phyloP scores from a whole-genome alignment of 2,329 filamentous ascomycete species.

The Colletotrichum horii region DNA sequence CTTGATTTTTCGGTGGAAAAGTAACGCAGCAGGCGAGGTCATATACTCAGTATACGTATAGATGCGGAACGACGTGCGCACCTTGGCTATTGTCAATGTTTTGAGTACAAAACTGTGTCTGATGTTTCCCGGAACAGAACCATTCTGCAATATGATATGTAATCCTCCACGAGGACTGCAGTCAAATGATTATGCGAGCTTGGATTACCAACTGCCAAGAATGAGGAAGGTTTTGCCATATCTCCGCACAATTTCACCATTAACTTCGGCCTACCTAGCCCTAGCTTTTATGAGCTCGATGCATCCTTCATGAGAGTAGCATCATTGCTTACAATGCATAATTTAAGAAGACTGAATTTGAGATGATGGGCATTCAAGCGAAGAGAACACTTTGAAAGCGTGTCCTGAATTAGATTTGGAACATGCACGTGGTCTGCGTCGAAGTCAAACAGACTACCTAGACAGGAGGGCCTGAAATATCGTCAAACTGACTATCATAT shows the following conservation, averaged over 20 bases:
- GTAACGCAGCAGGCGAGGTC: background rate
- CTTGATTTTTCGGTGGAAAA: background rate
- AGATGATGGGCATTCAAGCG: background rate
- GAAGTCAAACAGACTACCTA: background rate
- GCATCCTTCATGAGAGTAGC: background rate
- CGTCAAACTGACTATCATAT: background rate
- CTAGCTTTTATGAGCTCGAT: background rate
- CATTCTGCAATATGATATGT: background rate
- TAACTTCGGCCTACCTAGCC: background rate
- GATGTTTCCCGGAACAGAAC: background rate
- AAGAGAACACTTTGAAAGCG: background rate
- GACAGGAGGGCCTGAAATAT: background rate
- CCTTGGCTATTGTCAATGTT: background rate
- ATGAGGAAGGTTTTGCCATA: background rate
- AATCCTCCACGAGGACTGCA: background rate
- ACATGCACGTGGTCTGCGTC: background rate
- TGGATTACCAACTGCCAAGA: background rate
- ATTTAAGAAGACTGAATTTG: background rate
- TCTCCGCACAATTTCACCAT: background rate
- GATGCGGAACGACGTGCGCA: background rate
- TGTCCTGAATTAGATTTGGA: background rate
- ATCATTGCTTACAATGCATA: background rate
- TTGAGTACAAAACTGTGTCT: background rate
- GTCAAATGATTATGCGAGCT: background rate
- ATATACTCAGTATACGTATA: background rate